Evolutionary conservation across 73 alveolate genomes (phyloP).

Genomic region (Tetrahymena malaccensis): DNA sequence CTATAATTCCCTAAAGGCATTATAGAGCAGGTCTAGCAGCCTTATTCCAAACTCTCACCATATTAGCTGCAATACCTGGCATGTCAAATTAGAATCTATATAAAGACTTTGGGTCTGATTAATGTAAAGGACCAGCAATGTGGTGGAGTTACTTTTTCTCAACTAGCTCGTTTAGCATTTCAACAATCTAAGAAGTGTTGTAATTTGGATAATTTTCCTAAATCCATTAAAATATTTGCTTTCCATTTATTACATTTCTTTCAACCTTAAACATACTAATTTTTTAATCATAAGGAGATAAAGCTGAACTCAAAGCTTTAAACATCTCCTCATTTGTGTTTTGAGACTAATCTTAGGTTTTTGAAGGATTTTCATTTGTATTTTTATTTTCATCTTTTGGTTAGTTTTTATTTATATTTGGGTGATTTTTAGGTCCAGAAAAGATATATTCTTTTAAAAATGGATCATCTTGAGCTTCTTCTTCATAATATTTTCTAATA

Average conservation of each 20-base stretch:
- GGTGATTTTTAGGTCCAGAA: slow-evolving; percentile 4
- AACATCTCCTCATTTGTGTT: background rate
- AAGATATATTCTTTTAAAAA: slow-evolving; percentile 14
- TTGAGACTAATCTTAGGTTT: background rate
- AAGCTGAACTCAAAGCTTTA: background rate
- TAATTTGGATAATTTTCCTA: background rate
- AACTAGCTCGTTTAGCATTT: background rate
- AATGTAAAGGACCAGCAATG: background rate
- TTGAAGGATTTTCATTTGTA: background rate
- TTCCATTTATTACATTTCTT: background rate
- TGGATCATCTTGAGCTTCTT: slow-evolving; percentile 20
- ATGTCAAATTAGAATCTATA: background rate
- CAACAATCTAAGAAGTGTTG: background rate
- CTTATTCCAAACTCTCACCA: slow-evolving; percentile 15
- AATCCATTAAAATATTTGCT: background rate
- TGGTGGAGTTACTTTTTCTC: background rate
- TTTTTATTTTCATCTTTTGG: background rate
- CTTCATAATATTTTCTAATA: slow-evolving; percentile 47
- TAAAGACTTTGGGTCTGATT: background rate
- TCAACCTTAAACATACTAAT: background rate
- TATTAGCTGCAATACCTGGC: slow-evolving; percentile 1
- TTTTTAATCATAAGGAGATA: background rate
- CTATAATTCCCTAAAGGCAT: slow-evolving; percentile 41
- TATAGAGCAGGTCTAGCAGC: slow-evolving; percentile 24
- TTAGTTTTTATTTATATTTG: slow-evolving; percentile 1